phyloP scores from a whole-genome alignment of 208 protist species.

The Strigomonas galati region DNA sequence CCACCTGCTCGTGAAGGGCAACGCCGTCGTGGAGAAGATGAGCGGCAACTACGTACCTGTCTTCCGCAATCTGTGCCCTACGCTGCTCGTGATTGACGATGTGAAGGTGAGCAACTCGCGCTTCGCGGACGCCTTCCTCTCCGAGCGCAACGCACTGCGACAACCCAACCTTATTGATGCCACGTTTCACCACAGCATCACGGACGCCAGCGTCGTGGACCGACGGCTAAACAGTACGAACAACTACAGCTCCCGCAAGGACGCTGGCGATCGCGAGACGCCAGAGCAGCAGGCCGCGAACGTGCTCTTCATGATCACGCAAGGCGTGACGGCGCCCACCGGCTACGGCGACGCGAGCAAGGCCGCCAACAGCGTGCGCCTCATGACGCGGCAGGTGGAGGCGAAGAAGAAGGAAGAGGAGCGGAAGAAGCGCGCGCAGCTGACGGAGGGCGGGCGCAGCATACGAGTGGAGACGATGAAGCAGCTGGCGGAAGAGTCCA shows the following conservation, averaged over 20 bases:
- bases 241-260: neutral
- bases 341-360: conserved; percentile 54
- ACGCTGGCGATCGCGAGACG: neutral
- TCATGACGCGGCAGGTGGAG: conserved; percentile 22
- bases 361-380: conserved; percentile 32
- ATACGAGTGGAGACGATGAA: conserved; percentile 50
- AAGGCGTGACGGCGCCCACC: conserved; percentile 41
- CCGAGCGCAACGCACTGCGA: conserved; percentile 22
- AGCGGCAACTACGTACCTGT: conserved; percentile 33
- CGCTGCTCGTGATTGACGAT: conserved; percentile 64
- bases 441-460: conserved; percentile 25
- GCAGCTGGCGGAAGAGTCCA: conserved; percentile 62
- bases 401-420: conserved; percentile 18
- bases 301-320: conserved; percentile 69
- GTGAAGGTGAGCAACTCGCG: conserved; percentile 44
- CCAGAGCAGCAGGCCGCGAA: conserved; percentile 31
- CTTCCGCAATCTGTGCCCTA: conserved; percentile 82
- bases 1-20: conserved; percentile 70
- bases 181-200: neutral
- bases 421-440: conserved; percentile 18
- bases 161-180: conserved; percentile 31
- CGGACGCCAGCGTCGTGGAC: conserved; percentile 11
- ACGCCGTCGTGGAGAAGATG: conserved; percentile 54
- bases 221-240: neutral
- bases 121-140: conserved; percentile 36